A percentile compares a stretch with the other conserved stretches of the same genome.
Evolutionary conservation across 139 green algal genomes (phyloP).

Genomic region (Tetradesmus lagerheimii): DNA sequence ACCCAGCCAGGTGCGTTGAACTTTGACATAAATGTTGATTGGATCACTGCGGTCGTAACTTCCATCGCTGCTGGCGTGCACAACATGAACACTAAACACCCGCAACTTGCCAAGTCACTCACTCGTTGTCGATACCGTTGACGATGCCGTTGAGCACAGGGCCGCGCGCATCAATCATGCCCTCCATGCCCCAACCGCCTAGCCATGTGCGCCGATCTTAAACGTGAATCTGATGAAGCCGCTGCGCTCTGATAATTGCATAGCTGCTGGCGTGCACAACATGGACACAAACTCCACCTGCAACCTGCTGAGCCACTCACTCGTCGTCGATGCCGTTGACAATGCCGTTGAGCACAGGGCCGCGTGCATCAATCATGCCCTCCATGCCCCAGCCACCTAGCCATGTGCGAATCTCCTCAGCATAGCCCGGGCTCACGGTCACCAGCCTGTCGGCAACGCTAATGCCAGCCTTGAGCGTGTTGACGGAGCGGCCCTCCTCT

Average conservation of each 20-base stretch:
- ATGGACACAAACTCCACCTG: slow-evolving; percentile 42
- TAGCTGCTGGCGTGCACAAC: slow-evolving; percentile 52
- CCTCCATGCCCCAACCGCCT: slow-evolving; percentile 76
- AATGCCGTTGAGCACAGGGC: slow-evolving; percentile 82
- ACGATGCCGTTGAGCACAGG: slow-evolving; percentile 85
- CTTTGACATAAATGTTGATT: too few species aligned
- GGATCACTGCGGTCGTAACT: too few species aligned
- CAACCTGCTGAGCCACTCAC: slow-evolving; percentile 45
- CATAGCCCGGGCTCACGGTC: slow-evolving; percentile 86
- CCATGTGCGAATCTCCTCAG: slow-evolving; percentile 82
- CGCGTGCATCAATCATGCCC: slow-evolving; percentile 55
- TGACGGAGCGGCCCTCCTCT: slow-evolving; percentile 88
- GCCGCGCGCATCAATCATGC: slow-evolving; percentile 53
- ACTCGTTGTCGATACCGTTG: slow-evolving; percentile 88
- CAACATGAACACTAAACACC: slow-evolving; percentile 56
- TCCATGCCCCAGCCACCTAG: slow-evolving; percentile 80
- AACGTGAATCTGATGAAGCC: too few species aligned
- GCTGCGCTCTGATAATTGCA: too few species aligned
- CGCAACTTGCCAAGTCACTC: slow-evolving; percentile 41
- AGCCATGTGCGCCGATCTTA: slow-evolving; percentile 78
- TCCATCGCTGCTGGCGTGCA: slow-evolving; percentile 29
- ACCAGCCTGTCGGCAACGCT: slow-evolving; percentile 82
- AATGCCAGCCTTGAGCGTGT: slow-evolving; percentile 89
- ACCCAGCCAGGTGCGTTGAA: slow-evolving; percentile 77
- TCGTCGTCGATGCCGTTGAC: slow-evolving; percentile 88